Evolutionary conservation across 2,329 filamentous ascomycete species (phyloP).

Genomic region (Exophiala sp.): DNA sequence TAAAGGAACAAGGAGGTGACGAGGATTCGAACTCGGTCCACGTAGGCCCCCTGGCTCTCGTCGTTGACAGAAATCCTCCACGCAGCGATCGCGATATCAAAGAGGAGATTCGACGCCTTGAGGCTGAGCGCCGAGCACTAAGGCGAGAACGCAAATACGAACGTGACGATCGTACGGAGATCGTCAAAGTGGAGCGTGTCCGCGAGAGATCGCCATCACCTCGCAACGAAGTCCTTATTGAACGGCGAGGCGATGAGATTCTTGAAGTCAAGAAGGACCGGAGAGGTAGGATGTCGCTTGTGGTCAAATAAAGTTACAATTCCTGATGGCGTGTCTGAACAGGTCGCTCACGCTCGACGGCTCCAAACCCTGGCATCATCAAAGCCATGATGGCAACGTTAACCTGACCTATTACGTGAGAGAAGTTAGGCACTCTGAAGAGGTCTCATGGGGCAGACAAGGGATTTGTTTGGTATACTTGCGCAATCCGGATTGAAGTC

Average conservation of each 20-base stretch:
- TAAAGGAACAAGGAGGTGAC: slow-evolving; percentile 35
- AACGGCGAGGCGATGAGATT: slow-evolving; percentile 48
- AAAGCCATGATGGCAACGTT: slow-evolving; percentile 69
- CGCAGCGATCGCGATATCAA: slow-evolving; percentile 63
- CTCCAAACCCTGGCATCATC: slow-evolving; percentile 61
- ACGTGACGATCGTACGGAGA: slow-evolving; percentile 31
- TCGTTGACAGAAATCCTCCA: slow-evolving; percentile 48
- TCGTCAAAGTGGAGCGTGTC: slow-evolving; percentile 22
- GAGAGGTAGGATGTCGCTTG: slow-evolving; percentile 78
- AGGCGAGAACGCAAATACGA: slow-evolving; percentile 55
- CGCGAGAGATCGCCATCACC: slow-evolving; percentile 29
- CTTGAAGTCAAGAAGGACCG: slow-evolving; percentile 74
- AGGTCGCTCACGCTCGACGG: slow-evolving; percentile 33
- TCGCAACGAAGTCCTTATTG: slow-evolving; percentile 33
- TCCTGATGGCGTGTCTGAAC: slow-evolving; percentile 13
- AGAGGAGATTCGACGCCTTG: slow-evolving; percentile 67
- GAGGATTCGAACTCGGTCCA: slow-evolving; percentile 47
- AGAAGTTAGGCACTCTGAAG: background rate
- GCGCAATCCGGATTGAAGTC: background rate
- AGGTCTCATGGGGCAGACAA: background rate
- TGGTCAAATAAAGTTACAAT: slow-evolving; percentile 26
- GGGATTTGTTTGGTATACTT: background rate
- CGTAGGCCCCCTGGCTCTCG: slow-evolving; percentile 46
- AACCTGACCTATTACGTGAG: slow-evolving; percentile 47
- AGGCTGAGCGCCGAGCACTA: slow-evolving; percentile 60